Base-by-base conservation (phyloP, 306 rosid genomes). In the Rosa lucieae region DNA sequence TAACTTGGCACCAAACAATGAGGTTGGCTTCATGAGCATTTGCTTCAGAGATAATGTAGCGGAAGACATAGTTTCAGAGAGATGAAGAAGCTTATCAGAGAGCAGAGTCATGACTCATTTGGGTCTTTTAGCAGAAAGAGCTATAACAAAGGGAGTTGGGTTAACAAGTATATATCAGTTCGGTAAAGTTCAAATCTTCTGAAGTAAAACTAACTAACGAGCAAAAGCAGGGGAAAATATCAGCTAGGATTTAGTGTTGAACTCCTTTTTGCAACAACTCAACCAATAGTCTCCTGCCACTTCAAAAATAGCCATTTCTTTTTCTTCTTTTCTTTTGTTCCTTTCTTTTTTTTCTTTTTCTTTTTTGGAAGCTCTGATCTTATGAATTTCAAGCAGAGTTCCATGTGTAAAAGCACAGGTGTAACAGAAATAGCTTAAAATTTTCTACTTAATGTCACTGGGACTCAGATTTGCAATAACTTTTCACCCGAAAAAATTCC, bases 1-100 rank as follows among this genome's bases (percentile, higher is more conserved):
- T 79, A 85, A 56, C 49, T 83, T 86, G 48, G 84, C n/a, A 5
- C 87, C 87, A 6, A 85, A 76, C 77, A 89, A 72, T 40, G 80
- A 29, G 63, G 86, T 83, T 48, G 85, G 74, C 18, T 56, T 78
- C 37, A 69, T 42, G 48, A 89, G 84, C 73, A 29, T 79, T 70
- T 68, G 52, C 49, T 51, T 82, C 9, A 75, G 14, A 63, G 37
- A 32, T 47, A 67, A 44, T 49, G 43, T 3, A 46, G 0, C n/a
- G 62, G 84, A 69, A 51, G 71, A 72, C 76, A 68, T 74, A 47
- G 44, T 73, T 15, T 23, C 47, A 51, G 44, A 44, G 63, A 18
- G 84, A 43, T 62, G 76, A 43, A 49, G 46, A 40, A 73, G 78
- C 7, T 44, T 72, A 5, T 63, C 4, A 62, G 20, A 43, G 12